Conservation (phyloP, 768 basidiomycete genomes). For the Rhodosporidiobolus sp. region DNA sequence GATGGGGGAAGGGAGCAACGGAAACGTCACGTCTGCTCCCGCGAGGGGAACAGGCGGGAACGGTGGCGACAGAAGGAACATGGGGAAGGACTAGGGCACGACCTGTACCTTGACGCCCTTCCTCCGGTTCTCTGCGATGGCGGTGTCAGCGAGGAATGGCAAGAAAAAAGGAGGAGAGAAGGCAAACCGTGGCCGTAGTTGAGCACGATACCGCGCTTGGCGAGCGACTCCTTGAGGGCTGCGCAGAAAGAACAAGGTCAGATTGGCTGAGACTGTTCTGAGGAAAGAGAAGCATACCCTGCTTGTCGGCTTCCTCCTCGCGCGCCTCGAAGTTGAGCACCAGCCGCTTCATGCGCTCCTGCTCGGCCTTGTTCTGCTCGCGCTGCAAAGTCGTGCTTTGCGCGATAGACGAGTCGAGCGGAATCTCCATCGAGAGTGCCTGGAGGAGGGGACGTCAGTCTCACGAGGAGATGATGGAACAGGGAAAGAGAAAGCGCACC, state of each 20-base stretch:
- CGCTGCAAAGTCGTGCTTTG: conserved; percentile 88
- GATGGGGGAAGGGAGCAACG: too few species aligned
- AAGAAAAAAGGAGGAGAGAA: rapidly evolving
- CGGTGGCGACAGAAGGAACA: neutral
- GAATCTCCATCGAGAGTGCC: conserved; percentile 85
- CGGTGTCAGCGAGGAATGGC: neutral
- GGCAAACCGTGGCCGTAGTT: conserved; percentile 14
- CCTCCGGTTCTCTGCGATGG: conserved; percentile 12
- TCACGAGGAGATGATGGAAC: neutral
- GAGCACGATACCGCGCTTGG: conserved; percentile 26
- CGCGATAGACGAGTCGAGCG: conserved; percentile 79
- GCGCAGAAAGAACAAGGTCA: neutral
- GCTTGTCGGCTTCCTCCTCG: conserved; percentile 38
- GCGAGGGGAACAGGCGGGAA: neutral
- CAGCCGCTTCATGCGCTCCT: conserved; percentile 92
- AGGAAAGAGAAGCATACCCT: conserved; percentile 9
- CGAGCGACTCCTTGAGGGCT: conserved; percentile 37
- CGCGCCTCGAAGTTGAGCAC: conserved; percentile 64
- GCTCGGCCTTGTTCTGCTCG: conserved; percentile 89
- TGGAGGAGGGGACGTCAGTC: conserved; percentile 45
- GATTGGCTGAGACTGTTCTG: too few species aligned
- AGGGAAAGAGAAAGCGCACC: conserved; percentile 53
- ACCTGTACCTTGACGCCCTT: conserved; percentile 27
- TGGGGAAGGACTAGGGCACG: conserved; percentile 11
- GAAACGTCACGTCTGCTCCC: conserved; percentile 7